Conservation (phyloP, 2,329 filamentous ascomycete species). For the Paraconiothyrium brasiliense region DNA sequence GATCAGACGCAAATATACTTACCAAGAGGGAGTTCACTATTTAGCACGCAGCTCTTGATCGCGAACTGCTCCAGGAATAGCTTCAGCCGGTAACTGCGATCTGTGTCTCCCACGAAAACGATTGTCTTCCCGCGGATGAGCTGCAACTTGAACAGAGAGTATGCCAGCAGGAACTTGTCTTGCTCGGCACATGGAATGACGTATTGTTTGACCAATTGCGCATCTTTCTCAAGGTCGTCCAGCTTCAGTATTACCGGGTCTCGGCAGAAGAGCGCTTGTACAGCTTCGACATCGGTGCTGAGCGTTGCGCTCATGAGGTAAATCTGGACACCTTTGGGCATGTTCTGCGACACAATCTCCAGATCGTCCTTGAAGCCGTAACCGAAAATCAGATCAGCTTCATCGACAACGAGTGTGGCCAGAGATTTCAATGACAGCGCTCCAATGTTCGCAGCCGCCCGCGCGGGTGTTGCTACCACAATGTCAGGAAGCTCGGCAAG, state of each 20-base stretch:
- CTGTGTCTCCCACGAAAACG: constrained; percentile 85
- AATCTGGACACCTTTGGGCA: constrained; percentile 88
- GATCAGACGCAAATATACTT: no score
- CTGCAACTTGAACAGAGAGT: constrained; percentile 94
- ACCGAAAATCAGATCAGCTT: constrained; percentile 90
- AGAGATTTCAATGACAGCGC: constrained; percentile 76
- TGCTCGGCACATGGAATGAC: constrained; percentile 94
- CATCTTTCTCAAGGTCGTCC: constrained; percentile 81
- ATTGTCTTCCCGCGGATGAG: constrained; percentile 93
- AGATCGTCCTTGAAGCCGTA: constrained; percentile 96
- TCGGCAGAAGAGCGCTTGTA: constrained; percentile 86
- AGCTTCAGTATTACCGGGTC: constrained; percentile 83
- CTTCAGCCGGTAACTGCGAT: constrained; percentile 90
- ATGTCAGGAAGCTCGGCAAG: constrained; percentile 88
- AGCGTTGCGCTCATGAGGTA: constrained; percentile 94
- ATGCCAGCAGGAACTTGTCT: constrained; percentile 92
- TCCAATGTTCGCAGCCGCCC: constrained; percentile 79
- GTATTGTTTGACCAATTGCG: constrained; percentile 83
- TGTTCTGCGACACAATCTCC: constrained; percentile 76
- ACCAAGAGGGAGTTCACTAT: constrained; percentile 85
- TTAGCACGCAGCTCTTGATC: constrained; percentile 90
- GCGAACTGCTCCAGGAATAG: constrained; percentile 97
- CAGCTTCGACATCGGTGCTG: constrained; percentile 82
- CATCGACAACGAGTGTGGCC: constrained; percentile 85
- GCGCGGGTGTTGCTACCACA: constrained; percentile 88